Percentiles rank a stretch among this genome's conserved stretches.
Evolutionary conservation across 805 yeast genomes (phyloP).

Genomic region (Candida anglica): DNA sequence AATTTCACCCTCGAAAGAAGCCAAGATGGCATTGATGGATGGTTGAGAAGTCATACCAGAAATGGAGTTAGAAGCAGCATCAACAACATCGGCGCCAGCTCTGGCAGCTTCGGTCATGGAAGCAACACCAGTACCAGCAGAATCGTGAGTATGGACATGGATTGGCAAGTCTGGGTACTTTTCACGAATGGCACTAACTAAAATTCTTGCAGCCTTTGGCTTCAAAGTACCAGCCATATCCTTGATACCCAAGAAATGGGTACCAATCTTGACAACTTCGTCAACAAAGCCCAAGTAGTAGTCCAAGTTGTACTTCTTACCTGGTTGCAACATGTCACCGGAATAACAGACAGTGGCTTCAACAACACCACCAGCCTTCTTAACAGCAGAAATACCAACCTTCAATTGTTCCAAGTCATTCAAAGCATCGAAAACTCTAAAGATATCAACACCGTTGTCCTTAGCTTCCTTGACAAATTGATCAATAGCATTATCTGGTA

Average conservation of each 20-base stretch:
- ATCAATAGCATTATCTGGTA: slow-evolving; percentile 98
- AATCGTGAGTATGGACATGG: slow-evolving; percentile 98
- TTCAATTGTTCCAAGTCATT: slow-evolving; percentile 94
- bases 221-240: slow-evolving; percentile 99
- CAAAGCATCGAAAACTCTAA: slow-evolving; percentile 96
- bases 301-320: slow-evolving; percentile 91
- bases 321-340: slow-evolving; percentile 96
- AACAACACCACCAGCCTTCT: slow-evolving; percentile 97
- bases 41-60: slow-evolving; percentile 99
- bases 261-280: slow-evolving; percentile 86
- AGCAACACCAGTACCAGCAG: slow-evolving; percentile 99
- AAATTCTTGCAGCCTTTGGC: slow-evolving; percentile 84
- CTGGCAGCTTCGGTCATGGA: slow-evolving; percentile 91
- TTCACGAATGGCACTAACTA: slow-evolving; percentile 77
- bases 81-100: slow-evolving; percentile 98
- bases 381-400: slow-evolving; percentile 97
- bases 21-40: slow-evolving; percentile 86
- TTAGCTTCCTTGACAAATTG: slow-evolving; percentile 95
- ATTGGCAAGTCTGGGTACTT: slow-evolving; percentile 92
- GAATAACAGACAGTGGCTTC: slow-evolving; percentile 98
- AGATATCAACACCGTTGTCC: slow-evolving; percentile 93
- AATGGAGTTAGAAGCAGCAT: slow-evolving; percentile 95
- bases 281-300: slow-evolving; percentile 84
- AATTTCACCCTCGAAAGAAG: slow-evolving; percentile 84
- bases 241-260: slow-evolving; percentile 94